Conservation (phyloP, 2,329 filamentous ascomycete species). For the Aspergillus sp. region DNA sequence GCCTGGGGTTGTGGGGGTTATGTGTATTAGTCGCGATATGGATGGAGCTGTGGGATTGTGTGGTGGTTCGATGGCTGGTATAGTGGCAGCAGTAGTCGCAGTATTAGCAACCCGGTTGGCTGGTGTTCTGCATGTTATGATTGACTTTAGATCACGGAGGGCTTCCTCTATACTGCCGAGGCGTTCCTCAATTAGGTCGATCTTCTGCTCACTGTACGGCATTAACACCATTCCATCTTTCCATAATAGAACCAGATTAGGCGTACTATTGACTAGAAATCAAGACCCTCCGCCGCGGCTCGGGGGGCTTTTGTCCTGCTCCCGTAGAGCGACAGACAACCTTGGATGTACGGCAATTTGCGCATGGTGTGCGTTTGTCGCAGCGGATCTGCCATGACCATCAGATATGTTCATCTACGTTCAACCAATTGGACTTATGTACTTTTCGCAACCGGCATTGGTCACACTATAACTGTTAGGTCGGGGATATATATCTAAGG, state of each 20-base stretch:
- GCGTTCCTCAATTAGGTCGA: constrained; percentile 47
- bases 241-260: background rate
- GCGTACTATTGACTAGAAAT: constrained; percentile 39
- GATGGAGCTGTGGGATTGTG: background rate
- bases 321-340: constrained; percentile 33
- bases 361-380: constrained; percentile 37
- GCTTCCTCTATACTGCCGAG: constrained; percentile 42
- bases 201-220: constrained; percentile 45
- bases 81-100: background rate
- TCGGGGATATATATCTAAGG: background rate
- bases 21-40: background rate
- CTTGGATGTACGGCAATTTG: constrained; percentile 34
- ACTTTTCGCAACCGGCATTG: constrained; percentile 31
- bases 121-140: constrained; percentile 4
- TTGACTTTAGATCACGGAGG: constrained; percentile 18
- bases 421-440: background rate
- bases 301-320: constrained; percentile 26
- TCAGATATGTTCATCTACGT: too few species aligned
- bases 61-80: background rate
- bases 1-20: constrained; percentile 9
- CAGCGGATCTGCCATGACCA: constrained; percentile 30
- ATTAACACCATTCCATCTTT: background rate
- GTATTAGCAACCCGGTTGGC: constrained; percentile 1
- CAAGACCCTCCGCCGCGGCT: constrained; percentile 34
- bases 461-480: constrained; percentile 22